These are phyloP conservation scores for Brassica carinata DNA, from an alignment of 345 rosid species.

Conservation along the genomic window DNA sequence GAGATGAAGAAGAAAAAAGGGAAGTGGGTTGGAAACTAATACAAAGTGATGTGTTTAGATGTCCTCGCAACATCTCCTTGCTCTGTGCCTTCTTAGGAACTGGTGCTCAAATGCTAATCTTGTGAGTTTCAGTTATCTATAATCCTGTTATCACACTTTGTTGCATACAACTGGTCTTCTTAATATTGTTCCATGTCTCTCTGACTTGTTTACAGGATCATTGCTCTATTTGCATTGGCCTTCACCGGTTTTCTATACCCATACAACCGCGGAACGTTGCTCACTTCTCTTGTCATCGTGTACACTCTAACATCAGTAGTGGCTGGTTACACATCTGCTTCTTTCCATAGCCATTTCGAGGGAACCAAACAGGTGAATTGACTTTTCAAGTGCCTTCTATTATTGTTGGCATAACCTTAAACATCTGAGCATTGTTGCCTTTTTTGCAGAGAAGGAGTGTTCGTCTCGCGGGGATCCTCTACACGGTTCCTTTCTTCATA, in stretches of 20 bases:
- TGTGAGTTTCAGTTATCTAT: no score
- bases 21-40: constrained; percentile 82
- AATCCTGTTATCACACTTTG: neutral
- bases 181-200: neutral
- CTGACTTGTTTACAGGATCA: constrained; percentile 51
- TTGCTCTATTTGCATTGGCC: constrained; percentile 56
- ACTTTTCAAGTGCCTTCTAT: constrained; percentile 14
- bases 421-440: neutral
- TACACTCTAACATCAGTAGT: constrained; percentile 68
- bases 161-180: neutral
- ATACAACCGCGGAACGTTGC: constrained; percentile 62
- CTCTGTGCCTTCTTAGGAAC: constrained; percentile 75
- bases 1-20: constrained; percentile 73
- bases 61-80: constrained; percentile 63
- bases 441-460: constrained; percentile 70
- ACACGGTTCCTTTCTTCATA: constrained; percentile 56
- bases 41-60: constrained; percentile 73
- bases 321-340: constrained; percentile 73
- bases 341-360: constrained; percentile 62
- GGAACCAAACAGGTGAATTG: constrained; percentile 73
- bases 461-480: constrained; percentile 64
- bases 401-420: neutral
- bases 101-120: constrained; percentile 71
- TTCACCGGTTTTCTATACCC: constrained; percentile 72
- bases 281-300: constrained; percentile 56